phyloP scores from a whole-genome alignment of 495 filamentous ascomycete genomes.

The Neurospora pannonica region DNA sequence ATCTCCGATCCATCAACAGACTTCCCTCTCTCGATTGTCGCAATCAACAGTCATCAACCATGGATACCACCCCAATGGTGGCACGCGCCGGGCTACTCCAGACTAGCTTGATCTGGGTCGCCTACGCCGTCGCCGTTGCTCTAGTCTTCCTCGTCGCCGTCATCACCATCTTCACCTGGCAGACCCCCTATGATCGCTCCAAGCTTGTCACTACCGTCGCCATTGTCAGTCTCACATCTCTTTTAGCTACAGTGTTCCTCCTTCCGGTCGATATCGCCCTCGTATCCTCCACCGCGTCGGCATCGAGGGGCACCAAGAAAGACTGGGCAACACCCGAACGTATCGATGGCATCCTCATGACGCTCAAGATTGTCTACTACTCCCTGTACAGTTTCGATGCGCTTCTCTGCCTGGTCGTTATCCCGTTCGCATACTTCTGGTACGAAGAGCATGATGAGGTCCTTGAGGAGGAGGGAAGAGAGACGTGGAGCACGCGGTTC shows the following conservation, averaged over 20 bases:
- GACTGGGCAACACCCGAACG: conserved; percentile 81
- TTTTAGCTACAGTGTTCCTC: conserved; percentile 87
- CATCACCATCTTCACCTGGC: conserved; percentile 79
- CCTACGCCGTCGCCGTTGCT: conserved; percentile 73
- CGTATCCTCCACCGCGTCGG: conserved; percentile 75
- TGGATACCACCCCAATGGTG: conserved; percentile 35
- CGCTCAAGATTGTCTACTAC: conserved; percentile 86
- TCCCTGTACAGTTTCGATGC: conserved; percentile 86
- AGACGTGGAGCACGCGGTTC: conserved; percentile 56
- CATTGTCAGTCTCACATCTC: conserved; percentile 72
- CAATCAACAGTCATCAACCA: not conserved
- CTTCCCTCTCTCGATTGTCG: not conserved
- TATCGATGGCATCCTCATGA: conserved; percentile 65
- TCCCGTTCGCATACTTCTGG: conserved; percentile 97
- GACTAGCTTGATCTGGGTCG: conserved; percentile 79
- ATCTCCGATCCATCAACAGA: not conserved
- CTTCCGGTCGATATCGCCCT: conserved; percentile 93
- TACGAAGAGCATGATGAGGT: conserved; percentile 94
- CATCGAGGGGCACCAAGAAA: conserved; percentile 72
- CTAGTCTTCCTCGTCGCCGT: conserved; percentile 61
- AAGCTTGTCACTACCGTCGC: conserved; percentile 68
- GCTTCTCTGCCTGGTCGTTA: conserved; percentile 76
- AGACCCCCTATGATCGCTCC: conserved; percentile 78
- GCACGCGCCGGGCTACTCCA: conserved; percentile 55
- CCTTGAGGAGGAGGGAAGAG: conserved; percentile 64